A percentile compares a stretch with the other conserved stretches of the same genome.
These are phyloP conservation scores for Hyaloscypha hepaticicola DNA, from an alignment of 495 filamentous ascomycete species.

Conservation along the genomic window DNA sequence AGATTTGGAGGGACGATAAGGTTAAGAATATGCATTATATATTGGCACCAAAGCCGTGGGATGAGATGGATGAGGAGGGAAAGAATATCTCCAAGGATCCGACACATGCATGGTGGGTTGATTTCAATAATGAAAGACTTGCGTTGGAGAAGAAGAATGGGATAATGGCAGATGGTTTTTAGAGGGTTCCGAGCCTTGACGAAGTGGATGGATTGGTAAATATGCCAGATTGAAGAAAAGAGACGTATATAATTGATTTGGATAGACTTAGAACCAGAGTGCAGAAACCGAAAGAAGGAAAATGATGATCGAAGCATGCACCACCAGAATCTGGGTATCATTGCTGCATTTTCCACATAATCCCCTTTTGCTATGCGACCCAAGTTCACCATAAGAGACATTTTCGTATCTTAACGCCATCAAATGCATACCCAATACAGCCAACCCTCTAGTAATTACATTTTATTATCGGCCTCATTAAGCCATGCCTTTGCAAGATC, in stretches of 20 bases:
- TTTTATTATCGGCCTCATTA: constrained; percentile 47
- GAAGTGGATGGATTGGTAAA: background rate
- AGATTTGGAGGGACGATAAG: constrained; percentile 72
- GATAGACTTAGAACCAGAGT: background rate
- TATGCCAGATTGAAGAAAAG: background rate
- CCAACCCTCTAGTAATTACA: constrained; percentile 24
- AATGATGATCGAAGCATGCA: background rate
- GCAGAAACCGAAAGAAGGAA: background rate
- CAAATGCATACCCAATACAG: constrained; percentile 3
- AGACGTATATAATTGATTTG: background rate
- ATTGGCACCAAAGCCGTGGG: constrained; percentile 79
- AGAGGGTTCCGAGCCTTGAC: background rate
- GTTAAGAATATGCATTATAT: constrained; percentile 85
- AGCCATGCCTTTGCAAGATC: constrained; percentile 66
- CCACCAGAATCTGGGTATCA: constrained; percentile 19
- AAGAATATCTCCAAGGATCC: constrained; percentile 44
- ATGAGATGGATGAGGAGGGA: constrained; percentile 50
- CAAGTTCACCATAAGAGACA: background rate
- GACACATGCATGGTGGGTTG: constrained; percentile 67
- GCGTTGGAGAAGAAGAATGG: constrained; percentile 29
- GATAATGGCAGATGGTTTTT: constrained; percentile 26
- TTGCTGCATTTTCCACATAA: constrained; percentile 4
- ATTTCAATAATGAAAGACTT: constrained; percentile 52
- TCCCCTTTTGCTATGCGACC: constrained; percentile 1
- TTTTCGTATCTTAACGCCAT: constrained; percentile 19